Evolutionary conservation across 805 yeast species (phyloP).

Genomic region (Wickerhamiella sorbophila): DNA sequence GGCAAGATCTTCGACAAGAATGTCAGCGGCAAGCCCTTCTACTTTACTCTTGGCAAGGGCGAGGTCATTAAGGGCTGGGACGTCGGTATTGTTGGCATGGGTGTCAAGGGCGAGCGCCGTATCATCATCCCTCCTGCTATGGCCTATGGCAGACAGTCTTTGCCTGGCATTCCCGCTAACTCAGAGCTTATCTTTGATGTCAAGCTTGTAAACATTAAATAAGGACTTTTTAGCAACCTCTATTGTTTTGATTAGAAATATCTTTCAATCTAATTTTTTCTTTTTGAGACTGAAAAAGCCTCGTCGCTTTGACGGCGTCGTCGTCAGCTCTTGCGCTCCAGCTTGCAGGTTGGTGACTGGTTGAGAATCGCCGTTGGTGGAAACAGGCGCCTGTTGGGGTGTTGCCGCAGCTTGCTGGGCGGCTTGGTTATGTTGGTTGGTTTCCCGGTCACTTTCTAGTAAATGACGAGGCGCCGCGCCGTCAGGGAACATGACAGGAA

Average conservation of each 20-base stretch:
- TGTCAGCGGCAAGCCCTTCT: constrained; percentile 92
- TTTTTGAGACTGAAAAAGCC: constrained; percentile 1
- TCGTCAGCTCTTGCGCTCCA: background rate
- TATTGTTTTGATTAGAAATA: background rate
- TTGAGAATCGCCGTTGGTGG: background rate
- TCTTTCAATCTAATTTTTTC: background rate
- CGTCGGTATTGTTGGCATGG: constrained; percentile 96
- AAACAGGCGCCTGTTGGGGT: background rate
- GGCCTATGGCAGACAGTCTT: constrained; percentile 88
- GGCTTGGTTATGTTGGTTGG: constrained; percentile 4
- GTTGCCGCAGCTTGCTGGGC: background rate
- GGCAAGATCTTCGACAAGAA: constrained; percentile 96
- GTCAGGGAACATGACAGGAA: constrained; percentile 22
- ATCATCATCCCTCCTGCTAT: constrained; percentile 87
- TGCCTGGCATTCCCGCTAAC: constrained; percentile 97
- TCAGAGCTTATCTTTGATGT: constrained; percentile 93
- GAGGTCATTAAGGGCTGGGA: constrained; percentile 99
- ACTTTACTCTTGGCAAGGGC: constrained; percentile 84
- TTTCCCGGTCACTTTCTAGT: constrained; percentile 20
- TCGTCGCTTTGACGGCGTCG: background rate
- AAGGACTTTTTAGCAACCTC: constrained; percentile 17
- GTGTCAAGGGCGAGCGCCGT: constrained; percentile 98
- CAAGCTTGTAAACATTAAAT: constrained; percentile 81
- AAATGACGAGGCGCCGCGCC: constrained; percentile 22
- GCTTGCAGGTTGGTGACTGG: background rate